Base-by-base conservation (phyloP, 2,329 filamentous ascomycete genomes). In the Pseudovirgaria hyperparasitica region DNA sequence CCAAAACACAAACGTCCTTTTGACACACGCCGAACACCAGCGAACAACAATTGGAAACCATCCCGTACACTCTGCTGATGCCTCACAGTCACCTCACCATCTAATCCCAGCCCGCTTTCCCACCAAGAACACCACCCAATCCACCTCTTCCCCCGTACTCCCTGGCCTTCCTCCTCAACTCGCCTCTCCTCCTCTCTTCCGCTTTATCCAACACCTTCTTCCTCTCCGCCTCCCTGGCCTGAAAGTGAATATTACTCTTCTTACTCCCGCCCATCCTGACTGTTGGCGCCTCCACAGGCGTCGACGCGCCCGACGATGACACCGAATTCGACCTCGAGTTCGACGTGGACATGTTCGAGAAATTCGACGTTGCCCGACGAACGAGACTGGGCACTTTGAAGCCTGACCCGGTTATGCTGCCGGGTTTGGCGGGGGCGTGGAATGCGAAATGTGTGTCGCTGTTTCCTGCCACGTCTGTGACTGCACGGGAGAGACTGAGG, bases 351-450 rank as follows among this genome's bases (percentile, higher is more conserved):
- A 41, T 39, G 4, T 39, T 36, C n/a, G 48, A 52, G 9, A 53
- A 20, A 30, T 52, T 58, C 16, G 76, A 77, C 1, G 81, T 87
- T 4, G 80, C 79, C 16, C 79, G 69, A 15, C 81, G 70, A 11
- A 90, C 65, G 12, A 90, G 62, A 1, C 70, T 65, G 0, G 82
- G 81, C 2, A 81, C 70, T 40, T 71, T 75, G 65, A 82, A 81
- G 0, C 59, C 57, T 4, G 47, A 42, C 8, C 46, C 36, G 31
- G 51, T 39, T 3, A 20, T 11, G 11, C 11, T 19, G 1, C 42
- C 46, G 1, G 42, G 42, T 7, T 27, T 26, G 1, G 54, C 36
- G 4, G 66, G 44, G 6, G 55, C 55, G 22, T 56, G 49, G 46
- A 81, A 81, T 3, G 75, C 76, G 31, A 76, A 20, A 4, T 32